Evolutionary conservation across 2,329 filamentous ascomycete species (phyloP).

Genomic region (Xylaria digitata): DNA sequence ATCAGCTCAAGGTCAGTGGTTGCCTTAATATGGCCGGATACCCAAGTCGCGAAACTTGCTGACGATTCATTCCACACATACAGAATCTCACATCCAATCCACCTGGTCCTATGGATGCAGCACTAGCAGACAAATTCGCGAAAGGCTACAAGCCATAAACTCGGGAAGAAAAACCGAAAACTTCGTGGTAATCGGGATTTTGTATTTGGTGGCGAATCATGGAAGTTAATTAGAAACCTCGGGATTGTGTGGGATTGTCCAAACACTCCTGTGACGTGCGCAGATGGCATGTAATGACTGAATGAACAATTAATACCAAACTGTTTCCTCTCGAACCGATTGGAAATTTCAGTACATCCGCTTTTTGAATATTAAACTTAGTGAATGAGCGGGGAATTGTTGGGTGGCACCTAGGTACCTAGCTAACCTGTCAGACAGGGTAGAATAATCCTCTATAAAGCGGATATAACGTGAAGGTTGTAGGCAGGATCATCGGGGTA

Average conservation of each 20-base stretch:
- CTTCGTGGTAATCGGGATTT: too few relatives aligned
- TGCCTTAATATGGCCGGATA: background rate
- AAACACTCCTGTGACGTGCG: background rate
- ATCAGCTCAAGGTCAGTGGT: conserved; percentile 62
- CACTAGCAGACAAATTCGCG: conserved; percentile 68
- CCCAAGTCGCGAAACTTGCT: background rate
- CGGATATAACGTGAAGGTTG: background rate
- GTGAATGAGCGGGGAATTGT: too few relatives aligned
- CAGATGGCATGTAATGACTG: conserved; percentile 13
- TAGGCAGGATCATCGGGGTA: background rate
- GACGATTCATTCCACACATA: conserved; percentile 25
- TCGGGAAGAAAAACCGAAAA: background rate
- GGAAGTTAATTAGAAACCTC: background rate
- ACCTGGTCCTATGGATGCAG: conserved; percentile 70
- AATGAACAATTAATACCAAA: background rate
- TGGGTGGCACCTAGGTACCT: too few relatives aligned
- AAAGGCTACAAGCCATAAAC: conserved; percentile 54
- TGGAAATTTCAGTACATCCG: too few relatives aligned
- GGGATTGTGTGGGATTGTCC: background rate
- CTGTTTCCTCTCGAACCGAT: background rate
- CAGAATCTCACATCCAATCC: conserved; percentile 74
- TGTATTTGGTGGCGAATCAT: too few relatives aligned
- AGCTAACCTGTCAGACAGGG: too few relatives aligned
- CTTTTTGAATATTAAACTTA: too few relatives aligned
- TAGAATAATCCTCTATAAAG: too few relatives aligned